Percentiles rank a stretch among this genome's conserved stretches.
These are phyloP conservation scores for Cordyceps pruinosa DNA, from an alignment of 2,329 filamentous ascomycete genomes.

Conservation along the genomic window DNA sequence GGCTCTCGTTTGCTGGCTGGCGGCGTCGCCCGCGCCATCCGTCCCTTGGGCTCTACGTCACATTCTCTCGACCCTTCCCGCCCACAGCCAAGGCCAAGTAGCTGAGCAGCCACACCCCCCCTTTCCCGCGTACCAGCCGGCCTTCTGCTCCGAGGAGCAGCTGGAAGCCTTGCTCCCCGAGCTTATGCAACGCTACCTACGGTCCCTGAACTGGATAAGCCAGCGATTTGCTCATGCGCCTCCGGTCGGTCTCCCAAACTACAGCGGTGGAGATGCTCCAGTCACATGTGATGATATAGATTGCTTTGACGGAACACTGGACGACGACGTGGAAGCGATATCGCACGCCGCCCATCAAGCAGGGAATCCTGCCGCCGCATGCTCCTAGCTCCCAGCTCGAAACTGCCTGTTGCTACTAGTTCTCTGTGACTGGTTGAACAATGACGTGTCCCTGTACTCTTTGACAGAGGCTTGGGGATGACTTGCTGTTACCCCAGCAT, in stretches of 20 bases:
- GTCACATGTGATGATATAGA: not conserved
- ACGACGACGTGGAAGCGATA: not conserved
- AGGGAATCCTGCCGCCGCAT: not conserved
- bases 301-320: not conserved
- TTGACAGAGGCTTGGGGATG: not conserved
- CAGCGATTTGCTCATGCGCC: not conserved
- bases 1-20: too few species aligned
- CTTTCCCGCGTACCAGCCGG: not conserved
- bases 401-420: not conserved
- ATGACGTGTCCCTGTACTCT: slow-evolving; percentile 4
- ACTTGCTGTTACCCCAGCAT: not conserved
- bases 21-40: too few species aligned
- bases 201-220: not conserved
- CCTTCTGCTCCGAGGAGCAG: not conserved
- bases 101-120: not conserved
- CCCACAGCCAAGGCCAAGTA: not conserved
- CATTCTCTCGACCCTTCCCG: not conserved
- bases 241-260: not conserved
- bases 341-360: not conserved
- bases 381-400: not conserved
- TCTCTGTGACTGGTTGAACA: not conserved
- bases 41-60: not conserved
- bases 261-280: not conserved
- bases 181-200: not conserved
- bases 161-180: not conserved